phyloP scores from a whole-genome alignment of 306 rosid genomes.

The Pyrus bretschneideri region DNA sequence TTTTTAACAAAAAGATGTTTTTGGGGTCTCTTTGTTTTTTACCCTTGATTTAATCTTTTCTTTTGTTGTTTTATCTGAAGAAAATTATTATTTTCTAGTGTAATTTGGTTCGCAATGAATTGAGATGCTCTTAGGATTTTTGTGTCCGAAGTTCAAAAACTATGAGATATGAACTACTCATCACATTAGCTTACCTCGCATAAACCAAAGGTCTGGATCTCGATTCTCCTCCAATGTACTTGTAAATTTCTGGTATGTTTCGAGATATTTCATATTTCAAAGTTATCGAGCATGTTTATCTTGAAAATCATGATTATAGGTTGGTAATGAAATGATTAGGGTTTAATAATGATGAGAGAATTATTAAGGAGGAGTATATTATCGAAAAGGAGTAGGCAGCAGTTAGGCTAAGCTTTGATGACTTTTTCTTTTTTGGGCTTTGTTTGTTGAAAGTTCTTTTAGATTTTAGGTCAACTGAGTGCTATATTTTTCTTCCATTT shows the following conservation, averaged over 20 bases:
- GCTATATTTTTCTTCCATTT: slow-evolving; percentile 1
- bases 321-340: not conserved
- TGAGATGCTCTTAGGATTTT: not conserved
- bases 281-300: no score
- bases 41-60: not conserved
- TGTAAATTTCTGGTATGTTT: not conserved
- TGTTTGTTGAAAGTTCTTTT: not conserved
- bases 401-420: not conserved
- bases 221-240: not conserved
- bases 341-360: not conserved
- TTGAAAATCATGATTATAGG: no score
- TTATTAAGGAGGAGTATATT: not conserved
- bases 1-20: not conserved
- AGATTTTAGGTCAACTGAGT: slow-evolving; percentile 12
- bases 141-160: no score
- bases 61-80: not conserved
- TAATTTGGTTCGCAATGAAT: slow-evolving; percentile 7
- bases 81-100: not conserved
- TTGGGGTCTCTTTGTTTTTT: not conserved
- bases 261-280: not conserved
- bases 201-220: no score
- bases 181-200: no score
- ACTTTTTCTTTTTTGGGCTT: not conserved
- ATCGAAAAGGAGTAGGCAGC: not conserved
- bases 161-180: no score